Evolutionary conservation across 805 yeast species (phyloP), one percentile per base, ranked within the genome.

Genomic region (Blastobotrys terrestris): DNA sequence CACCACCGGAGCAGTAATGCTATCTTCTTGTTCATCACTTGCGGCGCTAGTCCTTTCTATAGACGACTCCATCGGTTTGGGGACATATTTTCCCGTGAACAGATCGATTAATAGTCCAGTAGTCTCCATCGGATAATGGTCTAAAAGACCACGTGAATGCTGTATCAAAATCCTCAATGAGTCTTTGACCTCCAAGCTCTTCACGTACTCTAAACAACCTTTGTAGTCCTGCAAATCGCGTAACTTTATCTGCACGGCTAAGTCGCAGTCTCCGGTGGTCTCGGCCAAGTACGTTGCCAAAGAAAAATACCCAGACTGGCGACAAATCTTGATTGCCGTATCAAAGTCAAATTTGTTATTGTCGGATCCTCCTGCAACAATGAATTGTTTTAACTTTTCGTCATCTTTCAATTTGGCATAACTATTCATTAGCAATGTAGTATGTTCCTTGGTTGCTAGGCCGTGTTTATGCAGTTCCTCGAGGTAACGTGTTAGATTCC

Each of bases 41-140:
- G 4, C 19, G 48, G 20, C 48, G n/a, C 14, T 26, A 6, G 42
- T 22, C 2, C 35, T 40, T 6, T 26, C 21, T 16, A 31, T 13
- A n/a, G 40, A 26, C 14, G 42, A 15, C 13, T 35, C 57, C 2
- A 49, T 49, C n/a, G 51, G 50, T 2, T 52, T 52, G 3, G 89
- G 85, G 26, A 69, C 72, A 65, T 84, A 92, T 51, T 79, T 81
- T 0, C 97, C 97, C 0, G 98, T 92, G 64, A 92, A 94, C 0
- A 92, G 85, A 26, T 86, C 85, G 49, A 94, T 90, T 53, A 92
- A 72, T 39, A 94, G 68, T 31, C 84, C 84, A 1, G 96, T 90
- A 0, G 96, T 85, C 52, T 85, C 89, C 53, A 85, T 78, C 0
- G 98, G 97, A 40, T 80, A 69, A 46, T 74, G 64, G 39, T 85